Conservation (phyloP, 1,284 basidiomycete genomes). For the Trichosporon asahii region DNA sequence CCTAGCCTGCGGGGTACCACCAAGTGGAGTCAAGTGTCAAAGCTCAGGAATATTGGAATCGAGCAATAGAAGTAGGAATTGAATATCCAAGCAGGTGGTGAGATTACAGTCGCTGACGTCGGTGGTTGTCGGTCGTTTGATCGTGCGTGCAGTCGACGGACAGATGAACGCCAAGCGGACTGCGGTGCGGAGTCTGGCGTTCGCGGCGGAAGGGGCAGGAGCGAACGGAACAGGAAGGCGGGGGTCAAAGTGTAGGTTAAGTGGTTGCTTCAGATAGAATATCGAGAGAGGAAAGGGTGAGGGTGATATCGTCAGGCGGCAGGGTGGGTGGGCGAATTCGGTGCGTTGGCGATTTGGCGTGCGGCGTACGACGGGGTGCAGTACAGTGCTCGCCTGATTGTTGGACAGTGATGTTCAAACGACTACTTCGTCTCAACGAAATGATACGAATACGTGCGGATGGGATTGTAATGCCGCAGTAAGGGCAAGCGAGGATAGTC, state of each 20-base stretch:
- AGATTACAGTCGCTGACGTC: neutral
- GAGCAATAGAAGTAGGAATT: neutral
- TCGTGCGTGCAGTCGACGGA: neutral
- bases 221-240: neutral
- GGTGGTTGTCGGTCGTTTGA: neutral
- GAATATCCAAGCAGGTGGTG: neutral
- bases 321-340: neutral
- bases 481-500: neutral
- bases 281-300: neutral
- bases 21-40: neutral
- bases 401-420: neutral
- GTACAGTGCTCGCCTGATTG: neutral
- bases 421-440: neutral
- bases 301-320: neutral
- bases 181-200: neutral
- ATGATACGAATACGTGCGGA: neutral
- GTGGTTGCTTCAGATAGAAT: neutral
- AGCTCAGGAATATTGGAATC: neutral
- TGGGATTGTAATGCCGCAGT: neutral
- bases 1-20: constrained; percentile 3
- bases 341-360: neutral
- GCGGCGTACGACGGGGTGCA: neutral
- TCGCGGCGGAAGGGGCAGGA: neutral
- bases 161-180: neutral
- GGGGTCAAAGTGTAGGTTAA: neutral